Conservation (phyloP, 371 early-diverging fungal genomes). For the Zychaea mexicana region DNA sequence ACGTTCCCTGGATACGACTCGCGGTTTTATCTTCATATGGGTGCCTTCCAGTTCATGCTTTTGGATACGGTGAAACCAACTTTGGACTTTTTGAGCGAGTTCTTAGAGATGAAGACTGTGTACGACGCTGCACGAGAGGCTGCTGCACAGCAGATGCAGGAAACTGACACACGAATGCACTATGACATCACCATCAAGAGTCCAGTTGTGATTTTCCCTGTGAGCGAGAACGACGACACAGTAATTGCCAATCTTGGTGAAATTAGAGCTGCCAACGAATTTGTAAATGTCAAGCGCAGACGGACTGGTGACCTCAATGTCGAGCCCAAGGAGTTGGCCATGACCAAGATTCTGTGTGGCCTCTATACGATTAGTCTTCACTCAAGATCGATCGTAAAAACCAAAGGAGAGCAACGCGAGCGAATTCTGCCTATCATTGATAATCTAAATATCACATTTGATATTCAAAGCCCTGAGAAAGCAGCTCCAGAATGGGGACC, state of each 20-base stretch:
- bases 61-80: slow-evolving; percentile 57
- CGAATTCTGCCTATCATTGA: slow-evolving; percentile 78
- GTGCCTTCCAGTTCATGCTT: slow-evolving; percentile 65
- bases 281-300: slow-evolving; percentile 41
- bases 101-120: slow-evolving; percentile 86
- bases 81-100: slow-evolving; percentile 68
- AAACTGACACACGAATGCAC: slow-evolving; percentile 59
- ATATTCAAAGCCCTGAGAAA: slow-evolving; percentile 48
- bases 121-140: slow-evolving; percentile 87
- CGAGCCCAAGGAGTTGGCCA: slow-evolving; percentile 27
- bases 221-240: slow-evolving; percentile 57
- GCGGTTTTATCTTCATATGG: slow-evolving; percentile 62
- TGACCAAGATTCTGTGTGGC: slow-evolving; percentile 66
- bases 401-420: slow-evolving; percentile 3
- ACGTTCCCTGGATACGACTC: slow-evolving; percentile 75
- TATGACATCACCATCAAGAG: slow-evolving; percentile 86
- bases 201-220: slow-evolving; percentile 89
- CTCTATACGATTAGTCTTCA: slow-evolving; percentile 70
- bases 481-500: slow-evolving; percentile 32
- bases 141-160: slow-evolving; percentile 73
- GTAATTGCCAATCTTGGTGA: slow-evolving; percentile 88
- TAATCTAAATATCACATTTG: slow-evolving; percentile 77
- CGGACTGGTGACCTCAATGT: slow-evolving; percentile 12
- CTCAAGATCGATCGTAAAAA: slow-evolving; percentile 52
- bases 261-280: slow-evolving; percentile 80